Conservation (phyloP, 2,329 filamentous ascomycete genomes). For the Botrytis cinerea region DNA sequence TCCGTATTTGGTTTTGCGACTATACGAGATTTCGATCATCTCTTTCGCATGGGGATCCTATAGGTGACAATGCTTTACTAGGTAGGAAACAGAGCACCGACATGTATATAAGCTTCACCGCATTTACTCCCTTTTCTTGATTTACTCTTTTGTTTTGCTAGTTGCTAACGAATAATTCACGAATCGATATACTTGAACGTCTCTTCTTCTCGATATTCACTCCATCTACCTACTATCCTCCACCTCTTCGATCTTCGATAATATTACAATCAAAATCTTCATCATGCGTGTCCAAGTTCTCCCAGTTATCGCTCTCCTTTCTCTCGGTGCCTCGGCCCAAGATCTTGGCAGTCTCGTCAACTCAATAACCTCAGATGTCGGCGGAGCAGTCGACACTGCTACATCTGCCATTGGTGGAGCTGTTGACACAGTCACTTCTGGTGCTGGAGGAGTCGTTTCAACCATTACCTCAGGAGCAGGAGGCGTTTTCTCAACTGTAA, state of each 20-base stretch:
- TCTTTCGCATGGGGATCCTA: neutral
- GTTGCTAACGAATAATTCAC: neutral
- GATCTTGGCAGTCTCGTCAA: neutral
- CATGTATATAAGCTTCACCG: neutral
- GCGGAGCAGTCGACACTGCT: neutral
- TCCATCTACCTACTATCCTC: neutral
- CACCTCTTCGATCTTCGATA: neutral
- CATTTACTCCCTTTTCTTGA: neutral
- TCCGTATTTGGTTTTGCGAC: neutral
- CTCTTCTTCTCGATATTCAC: neutral
- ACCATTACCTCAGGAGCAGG: neutral
- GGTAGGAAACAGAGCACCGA: neutral
- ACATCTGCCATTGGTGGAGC: neutral
- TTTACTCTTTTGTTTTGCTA: neutral
- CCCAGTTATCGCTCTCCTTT: slow-evolving; percentile 18
- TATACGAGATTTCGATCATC: slow-evolving; percentile 13
- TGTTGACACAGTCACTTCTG: neutral
- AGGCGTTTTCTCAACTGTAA: slow-evolving; percentile 5
- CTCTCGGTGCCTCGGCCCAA: slow-evolving; percentile 4
- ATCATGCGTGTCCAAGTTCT: slow-evolving; percentile 24
- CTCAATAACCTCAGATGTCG: slow-evolving; percentile 13
- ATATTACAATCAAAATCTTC: neutral
- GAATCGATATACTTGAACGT: neutral
- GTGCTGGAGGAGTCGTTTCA: neutral
- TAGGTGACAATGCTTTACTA: neutral